Base-by-base conservation (phyloP, 2,329 filamentous ascomycete species). In the Venturia pyrina region DNA sequence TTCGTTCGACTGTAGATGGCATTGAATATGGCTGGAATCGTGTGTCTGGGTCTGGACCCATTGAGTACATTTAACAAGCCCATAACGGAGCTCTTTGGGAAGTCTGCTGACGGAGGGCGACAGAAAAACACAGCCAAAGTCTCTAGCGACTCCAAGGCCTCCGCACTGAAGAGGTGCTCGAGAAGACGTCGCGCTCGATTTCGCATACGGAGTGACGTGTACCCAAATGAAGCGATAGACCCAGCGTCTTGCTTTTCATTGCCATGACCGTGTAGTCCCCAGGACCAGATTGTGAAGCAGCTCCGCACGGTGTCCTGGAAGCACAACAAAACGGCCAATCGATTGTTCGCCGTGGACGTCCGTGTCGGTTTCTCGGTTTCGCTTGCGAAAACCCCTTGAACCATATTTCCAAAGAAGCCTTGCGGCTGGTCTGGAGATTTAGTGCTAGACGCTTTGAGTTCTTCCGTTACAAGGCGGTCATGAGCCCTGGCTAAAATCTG, bases 261-360 rank as follows among this genome's bases (percentile, higher is more conserved):
- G 71, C 88, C 87, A 37, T 80, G 80, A 2, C 83, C 83, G 72
- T 88, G 85, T 6, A 89, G 84, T 17, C 84, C 91, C 93, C 95
- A 99, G 0, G 90, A 90, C 95, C 96, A 99, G 64, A 99, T 96
- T 15, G 83, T 86, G 74, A 96, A 96, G 75, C 93, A 96, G 62
- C 96, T 90, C 32, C 91, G 87, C 67, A 98, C 91, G 0, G 93
- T 91, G 74, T 99, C 96, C 75, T 98, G 93, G 74, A 99, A 96
- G 13, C 93, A 96, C n/a, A 99, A 82, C 56, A 97, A 82, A 24
- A 99, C 93, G 0, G 95, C 98, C 28, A 99, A 82, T 59, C 93
- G 86, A 71, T 95, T 93, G 72, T 98, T 99, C 10, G 93, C 92
- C n/a, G 90, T 92, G 8, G 88, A 86, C 67, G 88, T 91, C 62